A percentile compares a stretch with the other conserved stretches of the same genome.
phyloP scores from a whole-genome alignment of 345 rosid genomes.

The Aquilaria malaccensis region DNA sequence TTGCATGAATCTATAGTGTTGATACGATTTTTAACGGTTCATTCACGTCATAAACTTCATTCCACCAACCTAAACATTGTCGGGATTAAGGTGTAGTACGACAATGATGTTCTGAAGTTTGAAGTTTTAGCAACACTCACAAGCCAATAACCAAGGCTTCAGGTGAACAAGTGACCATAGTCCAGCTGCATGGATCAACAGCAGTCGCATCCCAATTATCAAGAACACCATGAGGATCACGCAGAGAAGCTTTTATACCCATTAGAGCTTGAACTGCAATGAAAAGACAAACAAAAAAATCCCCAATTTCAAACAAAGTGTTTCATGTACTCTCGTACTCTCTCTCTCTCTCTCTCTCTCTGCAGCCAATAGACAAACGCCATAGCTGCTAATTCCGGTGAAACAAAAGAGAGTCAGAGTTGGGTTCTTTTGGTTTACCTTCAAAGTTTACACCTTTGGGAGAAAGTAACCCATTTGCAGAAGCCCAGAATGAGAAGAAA shows the following conservation, averaged over 20 bases:
- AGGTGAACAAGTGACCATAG: conserved; percentile 87
- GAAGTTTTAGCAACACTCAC: conserved; percentile 33
- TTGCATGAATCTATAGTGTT: too few species aligned
- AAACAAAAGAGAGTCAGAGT: conserved; percentile 5
- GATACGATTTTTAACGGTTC: too few species aligned
- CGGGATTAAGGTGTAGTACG: too few species aligned
- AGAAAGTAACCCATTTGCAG: conserved; percentile 60
- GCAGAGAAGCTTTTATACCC: conserved; percentile 61
- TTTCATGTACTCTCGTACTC: not conserved
- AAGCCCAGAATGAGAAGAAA: conserved; percentile 36
- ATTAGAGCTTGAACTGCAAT: conserved; percentile 78
- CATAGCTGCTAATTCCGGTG: conserved; percentile 4
- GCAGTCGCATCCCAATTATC: conserved; percentile 90
- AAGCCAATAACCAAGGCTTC: conserved; percentile 75
- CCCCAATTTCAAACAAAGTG: conserved; percentile 3
- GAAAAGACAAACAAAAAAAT: conserved; percentile 8
- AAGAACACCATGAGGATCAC: conserved; percentile 88
- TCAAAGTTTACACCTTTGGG: conserved; percentile 87
- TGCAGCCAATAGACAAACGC: conserved; percentile 2
- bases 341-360: too few species aligned
- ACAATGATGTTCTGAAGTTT: not conserved
- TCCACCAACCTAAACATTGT: too few species aligned
- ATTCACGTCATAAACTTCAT: too few species aligned
- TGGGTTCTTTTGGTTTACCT: conserved; percentile 34
- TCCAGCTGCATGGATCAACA: conserved; percentile 97